Evolutionary conservation across 1,139 yeast genomes (phyloP), one percentile per base, ranked within the genome.

Genomic region (Yamadazyma friedrichii): DNA sequence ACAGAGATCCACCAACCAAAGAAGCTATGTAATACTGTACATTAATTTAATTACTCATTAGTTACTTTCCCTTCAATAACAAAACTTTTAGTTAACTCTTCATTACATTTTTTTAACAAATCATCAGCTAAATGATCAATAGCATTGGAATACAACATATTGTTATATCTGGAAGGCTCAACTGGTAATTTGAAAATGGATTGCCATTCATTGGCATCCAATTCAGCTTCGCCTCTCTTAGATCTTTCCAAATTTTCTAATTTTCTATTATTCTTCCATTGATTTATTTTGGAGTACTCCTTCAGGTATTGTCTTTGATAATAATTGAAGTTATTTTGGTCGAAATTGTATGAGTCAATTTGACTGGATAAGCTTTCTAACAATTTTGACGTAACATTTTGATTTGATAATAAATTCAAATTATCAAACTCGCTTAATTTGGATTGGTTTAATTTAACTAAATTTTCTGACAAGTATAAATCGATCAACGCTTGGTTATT

Each of bases 301-400:
- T 89, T 79, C 41, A 82, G 78, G 50, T 80, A 70, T 55, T 80
- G 84, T 68, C 95, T 81, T 67, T 86, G 95, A 69, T 82, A 88
- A 62, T 82, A 83, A 68, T 86, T 86, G 71, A 84, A 83, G 65
- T 84, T 86, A 53, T 85, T 84, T 61, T 86, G 88, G 58, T 86
- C 94, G 57, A 83, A 83, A 66, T 84, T 84, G 68, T 81, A 82
- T 37, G 84, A 82, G 61, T 88, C 95, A 35, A 86, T 78, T 41
- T 88, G 81, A 44, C 84, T 85, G 56, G 83, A 77, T 54, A 88
- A 73, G 36, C 79, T 78, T 58, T 87, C 95, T 48, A 84, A 76
- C 53, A 72, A 66, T 53, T 71, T 76, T 17, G 75, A 66, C 35
- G 75, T 70, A 46, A 67, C 69, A 50, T 67, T 66, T 45, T 70